These are phyloP conservation scores for Silene conica DNA, from an alignment of 148 eudicot species.

Conservation along the genomic window DNA sequence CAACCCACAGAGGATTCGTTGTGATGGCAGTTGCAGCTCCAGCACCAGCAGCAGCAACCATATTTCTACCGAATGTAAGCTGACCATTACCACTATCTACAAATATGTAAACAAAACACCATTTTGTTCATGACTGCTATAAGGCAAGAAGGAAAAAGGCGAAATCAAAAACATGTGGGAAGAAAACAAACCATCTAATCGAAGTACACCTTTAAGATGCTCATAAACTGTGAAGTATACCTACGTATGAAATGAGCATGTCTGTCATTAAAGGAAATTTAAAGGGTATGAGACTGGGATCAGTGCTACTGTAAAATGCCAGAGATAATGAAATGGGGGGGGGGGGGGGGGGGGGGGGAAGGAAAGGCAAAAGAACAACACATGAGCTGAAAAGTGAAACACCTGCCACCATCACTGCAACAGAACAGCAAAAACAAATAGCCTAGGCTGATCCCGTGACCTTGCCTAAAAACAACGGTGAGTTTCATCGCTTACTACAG, in stretches of 20 bases:
- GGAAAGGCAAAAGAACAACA: not conserved
- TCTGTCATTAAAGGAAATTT: constrained; percentile 34
- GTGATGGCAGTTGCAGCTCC: constrained; percentile 81
- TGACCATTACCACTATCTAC: constrained; percentile 49
- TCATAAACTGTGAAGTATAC: constrained; percentile 87
- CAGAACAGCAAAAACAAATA: not conserved
- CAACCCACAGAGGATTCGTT: constrained; percentile 97
- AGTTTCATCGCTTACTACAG: not conserved
- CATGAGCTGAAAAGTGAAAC: not conserved
- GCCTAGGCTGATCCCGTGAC: not conserved
- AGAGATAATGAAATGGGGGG: not conserved
- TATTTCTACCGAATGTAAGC: constrained; percentile 75
- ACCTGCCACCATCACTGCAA: not conserved
- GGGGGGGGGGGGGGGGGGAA: not conserved
- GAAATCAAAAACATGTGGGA: not conserved
- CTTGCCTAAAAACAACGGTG: too few species aligned
- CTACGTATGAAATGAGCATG: constrained; percentile 45
- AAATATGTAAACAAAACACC: not conserved
- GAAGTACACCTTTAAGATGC: constrained; percentile 64
- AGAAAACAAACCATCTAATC: constrained; percentile 54
- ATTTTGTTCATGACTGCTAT: constrained; percentile 1
- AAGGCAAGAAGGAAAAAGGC: constrained; percentile 11
- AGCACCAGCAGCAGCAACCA: constrained; percentile 92
- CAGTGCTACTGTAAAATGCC: not conserved
- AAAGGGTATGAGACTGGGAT: constrained; percentile 23